phyloP scores from a whole-genome alignment of 1,139 yeast genomes.

The Candida buenavistaensis region DNA sequence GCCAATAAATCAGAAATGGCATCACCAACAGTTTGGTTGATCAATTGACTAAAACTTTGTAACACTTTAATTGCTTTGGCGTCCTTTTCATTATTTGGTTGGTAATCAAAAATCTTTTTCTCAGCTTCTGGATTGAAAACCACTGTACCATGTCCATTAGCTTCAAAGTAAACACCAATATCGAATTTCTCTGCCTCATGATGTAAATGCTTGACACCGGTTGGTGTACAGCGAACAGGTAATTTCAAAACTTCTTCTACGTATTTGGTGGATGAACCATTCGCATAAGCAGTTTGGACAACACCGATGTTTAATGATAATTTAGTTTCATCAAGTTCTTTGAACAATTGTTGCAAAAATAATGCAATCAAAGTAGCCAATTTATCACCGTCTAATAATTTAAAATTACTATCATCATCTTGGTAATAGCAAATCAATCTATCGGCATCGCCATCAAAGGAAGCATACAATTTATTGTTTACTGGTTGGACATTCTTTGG shows the following conservation, averaged over 20 bases:
- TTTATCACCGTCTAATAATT: conserved; percentile 89
- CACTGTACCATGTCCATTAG: conserved; percentile 99
- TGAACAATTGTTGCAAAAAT: conserved; percentile 56
- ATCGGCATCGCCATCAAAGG: conserved; percentile 98
- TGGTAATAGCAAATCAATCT: conserved; percentile 83
- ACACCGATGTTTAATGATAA: conserved; percentile 65
- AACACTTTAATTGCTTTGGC: conserved; percentile 50
- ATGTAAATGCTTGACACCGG: conserved; percentile 96
- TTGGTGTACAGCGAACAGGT: conserved; percentile 88
- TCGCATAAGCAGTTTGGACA: conserved; percentile 97
- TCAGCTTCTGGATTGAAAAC: conserved; percentile 67
- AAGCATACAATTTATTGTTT: conserved; percentile 59
- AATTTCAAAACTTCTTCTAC: conserved; percentile 60
- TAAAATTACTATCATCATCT: conserved; percentile 49
- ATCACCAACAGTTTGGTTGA: conserved; percentile 97
- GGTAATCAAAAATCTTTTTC: conserved; percentile 27
- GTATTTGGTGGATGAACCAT: conserved; percentile 84
- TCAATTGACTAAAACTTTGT: conserved; percentile 61
- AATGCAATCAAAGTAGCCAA: conserved; percentile 82
- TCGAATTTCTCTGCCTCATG: conserved; percentile 84
- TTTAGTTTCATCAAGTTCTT: conserved; percentile 37
- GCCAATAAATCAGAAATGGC: conserved; percentile 87
- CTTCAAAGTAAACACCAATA: conserved; percentile 94
- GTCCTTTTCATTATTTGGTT: conserved; percentile 27
- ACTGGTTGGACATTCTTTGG: conserved; percentile 60